Evolutionary conservation across 1,139 yeast species (phyloP).

Genomic region (Barnettozyma hawaiiensis): DNA sequence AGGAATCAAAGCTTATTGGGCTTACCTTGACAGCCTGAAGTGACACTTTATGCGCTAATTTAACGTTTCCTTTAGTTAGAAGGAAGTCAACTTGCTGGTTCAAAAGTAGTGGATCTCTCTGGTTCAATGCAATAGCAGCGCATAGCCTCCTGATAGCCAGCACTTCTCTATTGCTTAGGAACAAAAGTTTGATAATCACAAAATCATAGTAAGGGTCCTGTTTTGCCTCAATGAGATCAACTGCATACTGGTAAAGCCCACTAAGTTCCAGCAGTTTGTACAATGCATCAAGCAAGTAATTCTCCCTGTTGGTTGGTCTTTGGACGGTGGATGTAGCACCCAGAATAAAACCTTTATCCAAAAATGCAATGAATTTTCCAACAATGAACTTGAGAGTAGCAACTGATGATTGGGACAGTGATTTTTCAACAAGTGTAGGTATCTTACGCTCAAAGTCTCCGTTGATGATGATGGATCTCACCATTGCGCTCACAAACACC

Average conservation of each 20-base stretch:
- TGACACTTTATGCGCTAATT: constrained; percentile 71
- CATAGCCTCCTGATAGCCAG: constrained; percentile 62
- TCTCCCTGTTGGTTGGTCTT: constrained; percentile 61
- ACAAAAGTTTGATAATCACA: constrained; percentile 47
- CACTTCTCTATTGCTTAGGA: constrained; percentile 60
- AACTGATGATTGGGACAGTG: constrained; percentile 40
- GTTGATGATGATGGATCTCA: constrained; percentile 64
- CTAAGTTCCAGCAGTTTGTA: constrained; percentile 60
- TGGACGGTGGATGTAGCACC: constrained; percentile 64
- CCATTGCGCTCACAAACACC: constrained; percentile 67
- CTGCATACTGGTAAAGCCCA: constrained; percentile 54
- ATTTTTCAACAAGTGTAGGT: constrained; percentile 46
- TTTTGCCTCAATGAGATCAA: constrained; percentile 44
- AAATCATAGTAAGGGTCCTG: constrained; percentile 46
- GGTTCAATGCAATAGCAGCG: constrained; percentile 45
- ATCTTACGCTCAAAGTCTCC: constrained; percentile 59
- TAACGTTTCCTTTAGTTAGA: constrained; percentile 56
- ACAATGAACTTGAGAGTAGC: constrained; percentile 51
- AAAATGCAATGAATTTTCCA: constrained; percentile 52
- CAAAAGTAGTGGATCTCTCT: constrained; percentile 54
- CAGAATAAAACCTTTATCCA: constrained; percentile 59
- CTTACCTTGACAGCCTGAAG: constrained; percentile 70
- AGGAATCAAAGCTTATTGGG: constrained; percentile 79
- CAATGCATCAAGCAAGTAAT: constrained; percentile 74
- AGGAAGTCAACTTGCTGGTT: constrained; percentile 70